phyloP scores from a whole-genome alignment of 2,329 filamentous ascomycete genomes.

The Calonectria naviculata region DNA sequence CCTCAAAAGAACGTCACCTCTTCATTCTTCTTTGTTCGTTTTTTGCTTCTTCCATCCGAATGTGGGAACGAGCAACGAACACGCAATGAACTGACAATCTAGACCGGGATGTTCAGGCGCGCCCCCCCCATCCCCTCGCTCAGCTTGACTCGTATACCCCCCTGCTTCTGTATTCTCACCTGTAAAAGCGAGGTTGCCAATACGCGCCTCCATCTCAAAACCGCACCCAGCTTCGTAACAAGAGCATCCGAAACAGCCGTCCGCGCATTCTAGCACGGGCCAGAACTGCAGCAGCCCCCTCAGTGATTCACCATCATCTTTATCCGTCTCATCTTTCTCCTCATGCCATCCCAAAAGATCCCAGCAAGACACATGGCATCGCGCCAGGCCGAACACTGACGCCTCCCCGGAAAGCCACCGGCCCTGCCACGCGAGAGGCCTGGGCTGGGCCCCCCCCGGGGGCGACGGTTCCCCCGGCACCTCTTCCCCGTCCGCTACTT shows the following conservation, averaged over 20 bases:
- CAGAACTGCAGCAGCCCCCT: not conserved
- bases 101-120: not conserved
- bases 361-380: conserved; percentile 11
- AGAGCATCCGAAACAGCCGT: not conserved
- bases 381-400: not conserved
- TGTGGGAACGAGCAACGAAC: not conserved
- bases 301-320: not conserved
- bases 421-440: conserved; percentile 11
- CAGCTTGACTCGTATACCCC: not conserved
- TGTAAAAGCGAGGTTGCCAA: not conserved
- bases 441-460: not conserved
- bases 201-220: not conserved
- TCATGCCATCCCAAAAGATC: not conserved
- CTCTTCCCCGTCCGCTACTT: not conserved
- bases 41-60: not conserved
- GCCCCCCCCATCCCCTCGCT: not conserved
- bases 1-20: not conserved
- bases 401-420: conserved; percentile 15
- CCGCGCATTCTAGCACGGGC: not conserved
- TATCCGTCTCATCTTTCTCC: not conserved
- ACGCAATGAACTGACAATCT: not conserved
- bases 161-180: not conserved
- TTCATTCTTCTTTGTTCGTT: not conserved
- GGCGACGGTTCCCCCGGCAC: not conserved
- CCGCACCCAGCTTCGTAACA: not conserved